phyloP scores from a whole-genome alignment of 2,329 filamentous ascomycete genomes.

The Xylariaceae sp. region DNA sequence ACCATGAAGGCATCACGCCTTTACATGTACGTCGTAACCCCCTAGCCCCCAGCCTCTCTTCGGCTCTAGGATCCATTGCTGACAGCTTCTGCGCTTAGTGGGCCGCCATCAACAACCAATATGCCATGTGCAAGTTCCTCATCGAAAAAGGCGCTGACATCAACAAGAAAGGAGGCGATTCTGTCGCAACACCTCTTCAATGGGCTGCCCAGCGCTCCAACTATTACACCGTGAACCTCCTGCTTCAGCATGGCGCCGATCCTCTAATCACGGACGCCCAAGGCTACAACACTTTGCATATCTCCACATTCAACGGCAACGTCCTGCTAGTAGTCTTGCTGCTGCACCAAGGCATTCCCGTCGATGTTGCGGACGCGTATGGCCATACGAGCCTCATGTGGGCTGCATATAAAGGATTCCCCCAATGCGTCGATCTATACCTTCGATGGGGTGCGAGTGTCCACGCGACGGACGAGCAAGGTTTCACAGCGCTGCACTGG shows the following conservation, averaged over 20 bases:
- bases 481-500: slow-evolving; percentile 95
- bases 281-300: slow-evolving; percentile 96
- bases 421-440: slow-evolving; percentile 87
- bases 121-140: slow-evolving; percentile 94
- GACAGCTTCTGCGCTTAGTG: slow-evolving; percentile 56
- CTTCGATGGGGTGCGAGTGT: slow-evolving; percentile 94
- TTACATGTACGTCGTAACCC: slow-evolving; percentile 68
- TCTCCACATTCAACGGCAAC: slow-evolving; percentile 96
- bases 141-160: slow-evolving; percentile 82
- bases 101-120: slow-evolving; percentile 99
- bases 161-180: slow-evolving; percentile 94
- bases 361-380: slow-evolving; percentile 85
- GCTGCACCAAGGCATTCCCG: slow-evolving; percentile 90
- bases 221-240: slow-evolving; percentile 92
- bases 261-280: slow-evolving; percentile 89
- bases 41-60: neutral
- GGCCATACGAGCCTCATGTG: slow-evolving; percentile 97
- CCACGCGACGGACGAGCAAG: slow-evolving; percentile 84
- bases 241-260: slow-evolving; percentile 88
- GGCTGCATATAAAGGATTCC: slow-evolving; percentile 97
- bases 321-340: slow-evolving; percentile 85
- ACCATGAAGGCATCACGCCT: slow-evolving; percentile 92
- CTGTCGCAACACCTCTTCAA: slow-evolving; percentile 87
- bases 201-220: slow-evolving; percentile 97
- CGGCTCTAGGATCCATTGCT: slow-evolving; percentile 1